Percentiles rank a stretch among this genome's conserved stretches.
Conservation (phyloP, 129 eudicot species). For the Artemisia tridentata region DNA sequence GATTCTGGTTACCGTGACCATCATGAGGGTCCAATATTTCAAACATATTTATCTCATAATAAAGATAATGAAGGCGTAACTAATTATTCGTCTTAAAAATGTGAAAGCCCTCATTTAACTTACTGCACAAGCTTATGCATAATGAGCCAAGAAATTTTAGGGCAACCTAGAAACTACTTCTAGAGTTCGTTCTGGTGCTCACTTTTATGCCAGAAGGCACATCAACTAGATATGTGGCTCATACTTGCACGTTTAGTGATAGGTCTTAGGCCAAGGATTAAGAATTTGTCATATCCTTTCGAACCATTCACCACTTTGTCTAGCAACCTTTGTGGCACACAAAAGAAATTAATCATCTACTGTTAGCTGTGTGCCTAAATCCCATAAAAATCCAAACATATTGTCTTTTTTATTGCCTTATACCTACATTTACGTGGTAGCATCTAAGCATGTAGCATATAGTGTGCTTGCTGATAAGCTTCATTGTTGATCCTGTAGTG, state of each 20-base stretch:
- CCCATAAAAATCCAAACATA: not conserved
- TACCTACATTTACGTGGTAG: not conserved
- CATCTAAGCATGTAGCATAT: not conserved
- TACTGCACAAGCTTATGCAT: not conserved
- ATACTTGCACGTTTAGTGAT: not conserved
- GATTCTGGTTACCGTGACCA: not conserved
- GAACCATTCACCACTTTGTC: too few species aligned
- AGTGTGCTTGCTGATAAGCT: not conserved
- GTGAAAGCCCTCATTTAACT: conserved; percentile 4
- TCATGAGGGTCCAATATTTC: not conserved
- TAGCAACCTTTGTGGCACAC: too few species aligned
- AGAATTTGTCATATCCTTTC: not conserved
- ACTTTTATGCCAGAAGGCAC: not conserved
- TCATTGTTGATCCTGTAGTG: not conserved
- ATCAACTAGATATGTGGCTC: not conserved
- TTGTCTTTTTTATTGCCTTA: not conserved
- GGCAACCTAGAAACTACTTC: conserved; percentile 2
- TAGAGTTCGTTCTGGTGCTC: not conserved
- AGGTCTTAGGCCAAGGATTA: not conserved
- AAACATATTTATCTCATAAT: not conserved
- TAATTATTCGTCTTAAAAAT: not conserved
- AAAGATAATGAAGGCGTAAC: not conserved
- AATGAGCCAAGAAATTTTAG: conserved; percentile 4
- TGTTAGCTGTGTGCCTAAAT: not conserved
- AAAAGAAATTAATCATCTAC: not conserved